These are phyloP conservation scores for Hyaloperonospora arabidopsidis DNA, from an alignment of 352 stramenopile genomes.

Conservation along the genomic window DNA sequence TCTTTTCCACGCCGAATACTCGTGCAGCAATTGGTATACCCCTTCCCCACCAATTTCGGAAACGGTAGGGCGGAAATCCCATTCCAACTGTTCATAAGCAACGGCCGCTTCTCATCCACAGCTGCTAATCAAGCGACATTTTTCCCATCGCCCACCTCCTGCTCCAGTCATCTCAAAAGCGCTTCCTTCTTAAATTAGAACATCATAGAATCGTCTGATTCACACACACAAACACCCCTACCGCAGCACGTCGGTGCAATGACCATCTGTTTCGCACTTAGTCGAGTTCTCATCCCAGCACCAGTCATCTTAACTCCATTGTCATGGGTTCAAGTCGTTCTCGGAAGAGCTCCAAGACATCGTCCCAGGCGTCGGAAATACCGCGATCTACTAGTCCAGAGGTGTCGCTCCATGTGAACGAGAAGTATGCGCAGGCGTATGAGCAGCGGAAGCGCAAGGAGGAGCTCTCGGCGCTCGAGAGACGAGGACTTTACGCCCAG, in stretches of 20 bases:
- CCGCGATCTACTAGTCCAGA: conserved; percentile 10
- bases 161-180: too few relatives aligned
- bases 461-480: conserved; percentile 53
- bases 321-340: conserved; percentile 16
- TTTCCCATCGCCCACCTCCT: too few relatives aligned
- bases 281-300: background rate
- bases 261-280: conserved; percentile 7
- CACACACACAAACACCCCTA: too few relatives aligned
- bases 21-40: too few relatives aligned
- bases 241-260: background rate
- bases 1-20: too few relatives aligned
- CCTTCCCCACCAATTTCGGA: too few relatives aligned
- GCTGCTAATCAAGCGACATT: too few relatives aligned
- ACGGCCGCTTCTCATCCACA: too few relatives aligned
- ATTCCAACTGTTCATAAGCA: too few relatives aligned
- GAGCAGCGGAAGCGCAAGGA: conserved; percentile 75
- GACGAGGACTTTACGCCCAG: conserved; percentile 22
- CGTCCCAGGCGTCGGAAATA: conserved; percentile 2
- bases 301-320: conserved; percentile 10
- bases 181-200: too few relatives aligned
- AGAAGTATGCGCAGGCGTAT: conserved; percentile 67
- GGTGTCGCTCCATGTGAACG: conserved; percentile 65
- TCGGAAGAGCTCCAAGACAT: conserved; percentile 18
- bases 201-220: too few relatives aligned
- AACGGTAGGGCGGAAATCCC: too few relatives aligned